Evolutionary conservation across 768 basidiomycete species (phyloP).

Genomic region (Mrakia hoshinonis): DNA sequence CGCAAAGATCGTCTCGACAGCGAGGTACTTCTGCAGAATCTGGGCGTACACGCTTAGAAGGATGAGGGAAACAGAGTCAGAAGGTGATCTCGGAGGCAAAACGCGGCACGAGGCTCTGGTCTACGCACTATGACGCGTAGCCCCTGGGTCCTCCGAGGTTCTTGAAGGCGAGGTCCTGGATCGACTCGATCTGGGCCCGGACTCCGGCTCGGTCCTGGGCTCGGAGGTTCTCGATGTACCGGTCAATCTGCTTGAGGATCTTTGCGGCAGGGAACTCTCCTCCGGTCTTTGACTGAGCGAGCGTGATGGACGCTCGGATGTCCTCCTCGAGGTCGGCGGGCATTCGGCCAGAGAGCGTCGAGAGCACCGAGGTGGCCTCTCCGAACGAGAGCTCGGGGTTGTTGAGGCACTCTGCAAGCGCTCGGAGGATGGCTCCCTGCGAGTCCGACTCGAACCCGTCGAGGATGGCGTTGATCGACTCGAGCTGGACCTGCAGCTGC

Average conservation of each 20-base stretch:
- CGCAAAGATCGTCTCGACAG: conserved; percentile 28
- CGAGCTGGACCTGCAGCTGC: conserved; percentile 61
- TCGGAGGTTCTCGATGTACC: conserved; percentile 69
- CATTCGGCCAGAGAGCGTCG: conserved; percentile 84
- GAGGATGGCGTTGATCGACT: conserved; percentile 78
- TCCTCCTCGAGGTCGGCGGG: conserved; percentile 81
- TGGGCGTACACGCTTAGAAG: conserved; percentile 11
- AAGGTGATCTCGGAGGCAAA: not conserved
- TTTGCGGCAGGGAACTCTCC: conserved; percentile 77
- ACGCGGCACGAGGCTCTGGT: no score
- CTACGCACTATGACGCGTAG: conserved; percentile 46
- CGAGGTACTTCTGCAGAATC: conserved; percentile 26
- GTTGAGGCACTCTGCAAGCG: conserved; percentile 70
- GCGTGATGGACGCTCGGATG: conserved; percentile 68
- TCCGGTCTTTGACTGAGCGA: conserved; percentile 57
- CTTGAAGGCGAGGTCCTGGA: conserved; percentile 67
- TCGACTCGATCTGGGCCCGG: conserved; percentile 57
- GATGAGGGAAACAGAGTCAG: not conserved
- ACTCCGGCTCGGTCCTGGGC: conserved; percentile 74
- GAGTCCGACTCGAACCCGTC: conserved; percentile 96
- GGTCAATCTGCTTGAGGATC: conserved; percentile 68
- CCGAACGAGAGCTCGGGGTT: conserved; percentile 82
- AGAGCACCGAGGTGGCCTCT: conserved; percentile 71
- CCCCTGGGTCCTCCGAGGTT: conserved; percentile 75
- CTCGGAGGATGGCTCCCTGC: conserved; percentile 73